phyloP scores from a whole-genome alignment of 169 alveolate species.

The Babesia bigemina region DNA sequence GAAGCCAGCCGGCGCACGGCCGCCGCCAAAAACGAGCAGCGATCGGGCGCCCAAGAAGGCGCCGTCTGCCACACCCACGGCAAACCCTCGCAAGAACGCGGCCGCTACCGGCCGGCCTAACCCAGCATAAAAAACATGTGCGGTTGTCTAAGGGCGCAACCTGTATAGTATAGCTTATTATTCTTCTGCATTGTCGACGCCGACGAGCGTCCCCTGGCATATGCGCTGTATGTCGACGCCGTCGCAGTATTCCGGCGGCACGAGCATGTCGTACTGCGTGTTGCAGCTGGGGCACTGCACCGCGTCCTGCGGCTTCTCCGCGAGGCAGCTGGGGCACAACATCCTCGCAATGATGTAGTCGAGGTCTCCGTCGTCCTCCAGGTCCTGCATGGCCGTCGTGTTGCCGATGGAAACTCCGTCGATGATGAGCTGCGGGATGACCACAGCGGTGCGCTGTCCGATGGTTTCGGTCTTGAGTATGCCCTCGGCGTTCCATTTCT shows the following conservation, averaged over 20 bases:
- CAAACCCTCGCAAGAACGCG: too few relatives aligned
- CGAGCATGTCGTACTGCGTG: constrained; percentile 49
- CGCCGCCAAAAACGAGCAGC: not conserved
- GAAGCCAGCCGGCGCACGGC: too few relatives aligned
- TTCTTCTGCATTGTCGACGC: not conserved
- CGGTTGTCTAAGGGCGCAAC: not conserved
- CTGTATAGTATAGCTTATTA: not conserved
- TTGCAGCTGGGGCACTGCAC: constrained; percentile 69
- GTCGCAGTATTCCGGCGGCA: constrained; percentile 67
- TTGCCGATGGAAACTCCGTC: constrained; percentile 85
- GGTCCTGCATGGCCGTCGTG: constrained; percentile 79
- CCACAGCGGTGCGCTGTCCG: constrained; percentile 63
- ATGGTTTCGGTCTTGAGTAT: constrained; percentile 55
- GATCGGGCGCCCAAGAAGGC: not conserved
- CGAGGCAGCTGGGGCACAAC: constrained; percentile 72
- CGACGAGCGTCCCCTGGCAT: constrained; percentile 62
- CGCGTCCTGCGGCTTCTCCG: constrained; percentile 68
- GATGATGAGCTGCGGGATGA: constrained; percentile 82
- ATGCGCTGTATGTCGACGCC: constrained; percentile 60
- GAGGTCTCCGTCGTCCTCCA: constrained; percentile 88
- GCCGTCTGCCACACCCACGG: not conserved
- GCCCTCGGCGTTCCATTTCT: constrained; percentile 80
- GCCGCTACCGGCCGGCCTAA: not conserved
- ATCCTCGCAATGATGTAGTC: constrained; percentile 75
- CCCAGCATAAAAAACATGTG: not conserved